These are phyloP conservation scores for Colletotrichum musae DNA, from an alignment of 2,329 filamentous ascomycete species.

Conservation along the genomic window DNA sequence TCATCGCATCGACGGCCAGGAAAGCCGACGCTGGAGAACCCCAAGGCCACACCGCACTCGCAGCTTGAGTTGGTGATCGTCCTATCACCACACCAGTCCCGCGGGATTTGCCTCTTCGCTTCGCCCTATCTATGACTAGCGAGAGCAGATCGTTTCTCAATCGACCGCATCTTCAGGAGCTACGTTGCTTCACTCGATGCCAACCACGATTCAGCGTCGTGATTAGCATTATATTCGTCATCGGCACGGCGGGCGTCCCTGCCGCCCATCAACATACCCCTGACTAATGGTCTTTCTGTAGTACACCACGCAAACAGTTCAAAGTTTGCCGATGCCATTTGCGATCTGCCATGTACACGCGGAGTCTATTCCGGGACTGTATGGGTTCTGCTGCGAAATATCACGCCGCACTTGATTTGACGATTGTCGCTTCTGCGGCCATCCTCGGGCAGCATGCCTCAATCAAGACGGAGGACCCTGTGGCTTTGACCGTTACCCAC, in stretches of 20 bases:
- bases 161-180: slow-evolving; percentile 10
- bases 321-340: neutral
- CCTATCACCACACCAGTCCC: slow-evolving; percentile 7
- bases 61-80: slow-evolving; percentile 14
- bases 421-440: neutral
- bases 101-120: slow-evolving; percentile 13
- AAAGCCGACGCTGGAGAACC: slow-evolving; percentile 4
- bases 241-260: neutral
- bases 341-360: slow-evolving; percentile 1
- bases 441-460: slow-evolving; percentile 7
- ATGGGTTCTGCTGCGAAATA: slow-evolving; percentile 12
- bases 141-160: slow-evolving; percentile 23
- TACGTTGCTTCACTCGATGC: slow-evolving; percentile 10
- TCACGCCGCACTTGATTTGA: slow-evolving; percentile 10
- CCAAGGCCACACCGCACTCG: slow-evolving; percentile 16
- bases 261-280: neutral
- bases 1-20: slow-evolving; percentile 32
- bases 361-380: neutral
- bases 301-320: neutral
- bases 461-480: slow-evolving; percentile 12
- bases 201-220: slow-evolving; percentile 17
- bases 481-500: slow-evolving; percentile 23
- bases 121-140: slow-evolving; percentile 25
- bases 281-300: neutral
- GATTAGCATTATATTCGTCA: slow-evolving; percentile 21